Base-by-base conservation (phyloP, 495 filamentous ascomycete genomes). In the Hypomontagnella submonticulosa region DNA sequence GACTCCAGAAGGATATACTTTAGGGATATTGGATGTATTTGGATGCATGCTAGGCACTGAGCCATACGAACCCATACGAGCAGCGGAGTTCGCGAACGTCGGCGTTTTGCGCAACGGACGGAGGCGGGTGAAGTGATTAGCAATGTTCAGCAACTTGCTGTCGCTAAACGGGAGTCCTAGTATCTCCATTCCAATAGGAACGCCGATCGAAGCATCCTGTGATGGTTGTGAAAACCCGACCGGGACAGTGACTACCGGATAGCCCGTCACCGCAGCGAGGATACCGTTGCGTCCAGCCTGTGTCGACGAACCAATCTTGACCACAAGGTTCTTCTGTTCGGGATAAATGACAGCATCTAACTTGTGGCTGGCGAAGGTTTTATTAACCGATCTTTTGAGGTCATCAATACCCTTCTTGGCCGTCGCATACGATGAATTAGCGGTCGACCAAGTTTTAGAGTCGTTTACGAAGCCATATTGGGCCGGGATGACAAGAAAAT, bases 121-220 rank as follows among this genome's bases (percentile, higher is more conserved):
- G n/a, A 87, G 62, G 4, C 54, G 37, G 18, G 62, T 61, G 33
- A 79, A 66, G 38, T 73, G 71, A 11, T 51, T 65, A 12, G 75
- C 76, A 15, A 87, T 77, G 33, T 81, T 76, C 13, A 90, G 71
- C 58, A 90, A 51, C 41, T 73, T 74, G 9, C 76, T 77, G 61
- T 90, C 88, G 7, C 48, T 71, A 76, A 82, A 86, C 2, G 77
- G 77, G 61, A 70, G 64, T 0, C 88, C 86, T 60, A 90, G 72
- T 51, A 90, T 81, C 75, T 90, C 88, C 77, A 89, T 80, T 1
- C 88, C 87, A 42, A 90, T 78, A 0, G 88, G 87, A 2, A 89
- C 75, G 11, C 88, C 87, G 5, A 74, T 44, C 0, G 78, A 79
- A 13, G 88, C 85, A 30, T 82, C 74, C 1, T 61, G 55, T 3